Evolutionary conservation across 495 filamentous ascomycete genomes (phyloP), one percentile per base, ranked within the genome.

Genomic region (Parathielavia hyrcaniae): DNA sequence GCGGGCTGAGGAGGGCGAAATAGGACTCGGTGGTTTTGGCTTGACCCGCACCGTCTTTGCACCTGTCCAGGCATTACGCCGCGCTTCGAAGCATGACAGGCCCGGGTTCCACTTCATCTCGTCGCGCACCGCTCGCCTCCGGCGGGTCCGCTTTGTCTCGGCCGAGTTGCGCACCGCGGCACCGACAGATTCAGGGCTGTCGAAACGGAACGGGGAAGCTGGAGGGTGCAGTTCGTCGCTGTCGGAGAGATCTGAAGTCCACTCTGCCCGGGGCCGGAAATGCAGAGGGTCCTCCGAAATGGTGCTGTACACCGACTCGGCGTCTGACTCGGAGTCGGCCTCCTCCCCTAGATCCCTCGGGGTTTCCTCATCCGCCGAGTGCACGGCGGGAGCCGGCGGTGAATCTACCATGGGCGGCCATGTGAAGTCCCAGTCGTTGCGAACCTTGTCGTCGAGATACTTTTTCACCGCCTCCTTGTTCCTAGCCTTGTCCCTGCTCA

Each of bases 21-120:
- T 63, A 10, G 69, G 59, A 22, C 60, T 58, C 19, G 64, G 54
- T 10, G 69, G 61, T 26, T 65, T 66, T 2, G 68, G 67, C 58
- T 73, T 75, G 14, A 79, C 67, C 38, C 75, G 73, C 22, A 67
- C 75, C 19, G 70, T 72, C 50, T 71, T 75, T 4, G 91, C 93
- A n/a, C 86, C 86, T 12, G 90, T 87, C 93, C 93, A 98, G 16
- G 82, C 86, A 73, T 97, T 83, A 41, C 93, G 81, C 50, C 89
- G 76, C 36, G 81, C 81, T 46, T 83, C 76, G 74, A 86, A 98
- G 61, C 83, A 85, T 46, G 82, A 77, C 41, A 98, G 67, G 0
- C 93, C 93, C 20, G 82, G 75, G 60, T 97, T 97, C 88, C 88
- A 95, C 17, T 70, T 67, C 79, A 88, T 82, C 67, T 97, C 92